A percentile compares a stretch with the other conserved stretches of the same genome.
phyloP scores from a whole-genome alignment of 768 basidiomycete species.

The Boletales sp. region DNA sequence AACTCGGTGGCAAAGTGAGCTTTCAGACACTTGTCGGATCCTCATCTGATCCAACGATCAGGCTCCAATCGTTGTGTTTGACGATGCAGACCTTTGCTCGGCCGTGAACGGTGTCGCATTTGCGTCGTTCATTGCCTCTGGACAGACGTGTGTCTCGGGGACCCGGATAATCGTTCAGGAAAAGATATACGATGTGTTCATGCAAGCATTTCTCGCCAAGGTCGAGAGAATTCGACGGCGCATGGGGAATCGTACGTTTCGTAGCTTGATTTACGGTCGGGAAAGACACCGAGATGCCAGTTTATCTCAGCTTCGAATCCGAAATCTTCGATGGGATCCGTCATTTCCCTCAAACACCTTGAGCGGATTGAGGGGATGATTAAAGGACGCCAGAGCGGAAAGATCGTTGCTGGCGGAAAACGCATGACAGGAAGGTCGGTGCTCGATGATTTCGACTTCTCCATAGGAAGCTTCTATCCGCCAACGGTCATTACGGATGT shows the following conservation, averaged over 20 bases:
- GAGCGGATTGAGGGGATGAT: constrained; percentile 58
- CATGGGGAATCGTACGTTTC: constrained; percentile 75
- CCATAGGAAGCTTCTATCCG: constrained; percentile 70
- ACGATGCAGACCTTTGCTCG: constrained; percentile 68
- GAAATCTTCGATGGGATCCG: constrained; percentile 71
- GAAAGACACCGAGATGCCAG: background rate
- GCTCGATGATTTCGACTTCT: constrained; percentile 71
- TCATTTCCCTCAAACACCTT: constrained; percentile 68
- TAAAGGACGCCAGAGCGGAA: constrained; percentile 44
- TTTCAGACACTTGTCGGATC: background rate
- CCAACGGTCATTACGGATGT: constrained; percentile 73
- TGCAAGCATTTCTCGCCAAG: constrained; percentile 60
- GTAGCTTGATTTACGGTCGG: background rate
- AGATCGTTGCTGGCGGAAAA: constrained; percentile 59
- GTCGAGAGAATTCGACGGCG: constrained; percentile 55
- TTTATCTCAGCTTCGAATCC: constrained; percentile 57
- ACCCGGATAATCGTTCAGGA: constrained; percentile 76
- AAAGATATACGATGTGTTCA: constrained; percentile 63
- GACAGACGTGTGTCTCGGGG: constrained; percentile 92
- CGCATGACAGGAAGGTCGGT: constrained; percentile 59
- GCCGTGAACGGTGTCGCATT: constrained; percentile 84
- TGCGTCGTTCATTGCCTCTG: constrained; percentile 81
- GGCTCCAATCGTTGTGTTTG: constrained; percentile 79
- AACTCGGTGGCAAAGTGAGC: constrained; percentile 78
- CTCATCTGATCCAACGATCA: constrained; percentile 26